Base-by-base conservation (phyloP, 2,329 filamentous ascomycete genomes). In the Harringtonia aguacate region DNA sequence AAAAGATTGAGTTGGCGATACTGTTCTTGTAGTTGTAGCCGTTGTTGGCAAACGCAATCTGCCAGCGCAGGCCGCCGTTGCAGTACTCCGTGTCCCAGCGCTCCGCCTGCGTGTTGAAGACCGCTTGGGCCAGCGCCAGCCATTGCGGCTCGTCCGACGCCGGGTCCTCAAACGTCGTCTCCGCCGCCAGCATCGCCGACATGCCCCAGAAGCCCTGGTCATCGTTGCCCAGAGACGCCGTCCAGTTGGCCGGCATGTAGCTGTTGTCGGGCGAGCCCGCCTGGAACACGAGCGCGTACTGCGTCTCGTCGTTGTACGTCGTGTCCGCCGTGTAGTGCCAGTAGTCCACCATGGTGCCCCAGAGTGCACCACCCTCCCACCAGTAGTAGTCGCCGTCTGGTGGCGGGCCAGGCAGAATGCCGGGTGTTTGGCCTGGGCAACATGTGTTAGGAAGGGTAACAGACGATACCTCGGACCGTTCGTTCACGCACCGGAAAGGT, bases 11-110 rank as follows among this genome's bases (percentile, higher is more conserved):
- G 50, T 79, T 81, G 9, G 77, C 73, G 48, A 80, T 74, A 33
- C 37, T 57, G 56, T 81, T 81, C 60, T 81, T 92, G 68, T 90
- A 89, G 57, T 81, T 72, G 61, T 85, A 92, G 12, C 86, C 86
- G 20, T 68, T 70, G 56, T 89, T 87, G 51, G 81, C 79, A 1
- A 74, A 67, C 48, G 79, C 85, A 43, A 90, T 81, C 65, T 92
- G 85, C 84, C 84, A 88, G 53, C 83, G 71, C 52, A 89, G 57
- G 14, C 84, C 86, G 52, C 84, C 84, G 31, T 70, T 68, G 56
- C 85, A 90, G 3, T 68, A 69, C 1, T 68, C 58, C 7, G 70
- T 73, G 55, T 87, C 81, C 65, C 85, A 84, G 36, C 81, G 63
- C 37, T 62, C 50, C 0, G 75, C 77, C 47, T 74, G 69, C 1